Evolutionary conservation across 345 rosid genomes (phyloP).

Genomic region (Excoecaria agallocha): DNA sequence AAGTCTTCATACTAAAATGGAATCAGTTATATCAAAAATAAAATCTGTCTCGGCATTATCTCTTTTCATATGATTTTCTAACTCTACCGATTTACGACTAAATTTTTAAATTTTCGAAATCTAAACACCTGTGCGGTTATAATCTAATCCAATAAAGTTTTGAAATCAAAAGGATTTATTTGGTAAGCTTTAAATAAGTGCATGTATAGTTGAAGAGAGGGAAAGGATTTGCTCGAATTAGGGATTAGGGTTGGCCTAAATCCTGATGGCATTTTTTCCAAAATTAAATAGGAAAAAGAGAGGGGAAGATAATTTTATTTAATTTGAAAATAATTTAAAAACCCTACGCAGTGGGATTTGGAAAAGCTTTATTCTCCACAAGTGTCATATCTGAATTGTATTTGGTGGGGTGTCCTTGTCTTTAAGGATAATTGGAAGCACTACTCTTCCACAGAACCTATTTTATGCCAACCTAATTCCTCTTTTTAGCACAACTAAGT

Average conservation of each 20-base stretch:
- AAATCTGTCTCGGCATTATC: no score
- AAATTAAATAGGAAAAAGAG: not conserved
- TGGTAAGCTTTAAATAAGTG: slow-evolving; percentile 4
- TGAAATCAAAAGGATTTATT: no score
- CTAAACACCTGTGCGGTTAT: no score
- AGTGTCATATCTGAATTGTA: slow-evolving; percentile 37
- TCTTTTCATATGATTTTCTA: no score
- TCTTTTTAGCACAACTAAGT: slow-evolving; percentile 14
- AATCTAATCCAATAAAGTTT: no score
- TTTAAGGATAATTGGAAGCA: slow-evolving; percentile 40
- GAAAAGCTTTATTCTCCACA: slow-evolving; percentile 42
- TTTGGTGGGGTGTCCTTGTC: slow-evolving; percentile 54
- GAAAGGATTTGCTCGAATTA: slow-evolving; percentile 13
- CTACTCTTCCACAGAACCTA: slow-evolving; percentile 32
- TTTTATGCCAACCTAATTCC: slow-evolving; percentile 39
- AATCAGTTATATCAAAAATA: no score
- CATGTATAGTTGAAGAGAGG: not conserved
- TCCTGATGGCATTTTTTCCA: slow-evolving; percentile 14
- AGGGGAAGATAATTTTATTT: not conserved
- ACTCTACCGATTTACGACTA: no score
- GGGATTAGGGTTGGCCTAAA: slow-evolving; percentile 11
- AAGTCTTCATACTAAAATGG: no score
- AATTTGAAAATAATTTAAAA: not conserved
- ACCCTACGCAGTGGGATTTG: slow-evolving; percentile 11
- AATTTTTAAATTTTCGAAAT: no score